Percentiles rank a stretch among this genome's conserved stretches.
These are phyloP conservation scores for Suhomyces bolitotheri DNA, from an alignment of 1,139 yeast genomes.

Conservation along the genomic window DNA sequence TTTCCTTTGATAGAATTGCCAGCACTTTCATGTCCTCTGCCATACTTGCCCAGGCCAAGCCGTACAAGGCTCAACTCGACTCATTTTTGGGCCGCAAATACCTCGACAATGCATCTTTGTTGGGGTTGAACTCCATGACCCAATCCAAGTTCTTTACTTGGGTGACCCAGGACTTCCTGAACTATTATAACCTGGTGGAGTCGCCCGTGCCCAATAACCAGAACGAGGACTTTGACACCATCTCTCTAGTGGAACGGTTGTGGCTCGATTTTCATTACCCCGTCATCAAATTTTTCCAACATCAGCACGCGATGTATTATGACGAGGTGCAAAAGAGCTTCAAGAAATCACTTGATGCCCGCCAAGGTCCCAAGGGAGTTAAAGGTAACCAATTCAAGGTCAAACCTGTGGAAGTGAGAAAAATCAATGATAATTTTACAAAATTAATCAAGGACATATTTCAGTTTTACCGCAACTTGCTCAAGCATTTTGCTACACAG, in stretches of 20 bases:
- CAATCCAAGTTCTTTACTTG: conserved; percentile 45
- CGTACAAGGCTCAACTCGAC: conserved; percentile 30
- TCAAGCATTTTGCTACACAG: conserved; percentile 39
- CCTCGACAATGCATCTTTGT: conserved; percentile 45
- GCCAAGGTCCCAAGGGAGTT: conserved; percentile 1
- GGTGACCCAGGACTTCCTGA: conserved; percentile 35
- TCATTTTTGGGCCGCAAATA: conserved; percentile 31
- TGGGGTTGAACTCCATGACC: conserved; percentile 45
- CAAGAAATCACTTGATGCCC: not conserved
- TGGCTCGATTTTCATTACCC: conserved; percentile 71
- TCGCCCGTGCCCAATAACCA: conserved; percentile 15
- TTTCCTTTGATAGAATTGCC: no score
- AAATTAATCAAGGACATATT: conserved; percentile 49
- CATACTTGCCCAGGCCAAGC: conserved; percentile 23
- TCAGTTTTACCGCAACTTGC: conserved; percentile 45
- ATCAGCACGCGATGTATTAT: conserved; percentile 36
- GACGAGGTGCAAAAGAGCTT: conserved; percentile 14
- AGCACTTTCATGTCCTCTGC: conserved; percentile 2
- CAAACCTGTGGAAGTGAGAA: conserved; percentile 56
- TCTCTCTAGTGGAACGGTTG: conserved; percentile 42
- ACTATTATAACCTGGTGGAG: conserved; percentile 20
- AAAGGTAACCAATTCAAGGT: conserved; percentile 18
- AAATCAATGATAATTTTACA: conserved; percentile 50
- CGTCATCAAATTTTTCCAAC: conserved; percentile 54
- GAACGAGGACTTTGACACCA: conserved; percentile 32